Base-by-base conservation (phyloP, 1,139 yeast species). In the Saccharomycopsis phalli region DNA sequence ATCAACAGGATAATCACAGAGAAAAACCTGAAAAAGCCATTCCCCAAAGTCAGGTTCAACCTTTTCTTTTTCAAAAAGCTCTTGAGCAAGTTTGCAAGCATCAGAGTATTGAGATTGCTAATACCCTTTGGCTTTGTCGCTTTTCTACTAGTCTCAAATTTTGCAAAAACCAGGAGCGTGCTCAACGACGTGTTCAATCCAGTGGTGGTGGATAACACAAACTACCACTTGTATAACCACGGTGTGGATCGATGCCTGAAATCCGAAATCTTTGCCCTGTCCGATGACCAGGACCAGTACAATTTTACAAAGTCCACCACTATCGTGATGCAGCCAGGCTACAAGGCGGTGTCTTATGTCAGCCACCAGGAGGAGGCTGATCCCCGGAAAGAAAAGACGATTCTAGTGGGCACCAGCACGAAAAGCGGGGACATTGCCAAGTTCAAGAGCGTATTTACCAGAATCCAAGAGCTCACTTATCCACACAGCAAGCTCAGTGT, bases 201-300 rank as follows among this genome's bases (percentile, higher is more conserved):
- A 6, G 21, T 39, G 21, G 21, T 29, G 11, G 28, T 35, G 11
- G 26, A 35, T 14, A 10, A 21, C n/a, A 21, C 21, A 17, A 28
- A 35, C 29, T 34, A 34, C 21, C 27, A 32, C 11, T 19, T 39
- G 13, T 34, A 27, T 38, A 39, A 34, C 21, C 25, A 22, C 19
- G 42, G 42, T 10, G 11, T 39, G 4, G 42, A 34, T 14, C 32
- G 35, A 13, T 39, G 42, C 29, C n/a, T n/a, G n/a, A n/a, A n/a
- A n/a, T n/a, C n/a, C n/a, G n/a, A n/a, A n/a, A 6, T 6, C 29
- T 20, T 5, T 18, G 22, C 14, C 18, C 33, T 8, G 8, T 4
- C 6, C 32, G 21, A 30, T 5, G 22, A 30, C 17, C 21, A 8
- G 4, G 21, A 30, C 22, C 13, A 30, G 13, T 30, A 6, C 13